Conservation (phyloP, 441 rosid genomes). For the Metrosideros polymorpha region DNA sequence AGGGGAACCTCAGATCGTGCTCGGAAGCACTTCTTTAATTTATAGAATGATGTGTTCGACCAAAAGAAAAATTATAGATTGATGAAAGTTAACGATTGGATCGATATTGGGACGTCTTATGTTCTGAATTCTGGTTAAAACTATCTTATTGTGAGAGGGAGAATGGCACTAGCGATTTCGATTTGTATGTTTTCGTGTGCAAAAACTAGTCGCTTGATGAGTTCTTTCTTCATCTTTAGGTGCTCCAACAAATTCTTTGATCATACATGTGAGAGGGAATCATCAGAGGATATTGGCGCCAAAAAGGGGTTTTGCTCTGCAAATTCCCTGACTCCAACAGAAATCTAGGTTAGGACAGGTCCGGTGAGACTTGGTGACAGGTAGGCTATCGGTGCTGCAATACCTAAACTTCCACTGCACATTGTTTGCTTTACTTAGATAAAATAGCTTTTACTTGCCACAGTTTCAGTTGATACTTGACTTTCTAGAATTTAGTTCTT, state of each 20-base stretch:
- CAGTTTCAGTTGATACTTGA: neutral
- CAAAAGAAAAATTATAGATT: too few species aligned
- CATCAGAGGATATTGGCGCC: neutral
- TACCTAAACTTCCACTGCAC: neutral
- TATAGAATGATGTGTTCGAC: too few species aligned
- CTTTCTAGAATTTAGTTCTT: neutral
- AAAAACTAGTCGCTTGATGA: neutral
- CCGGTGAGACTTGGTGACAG: neutral
- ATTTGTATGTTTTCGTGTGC: neutral
- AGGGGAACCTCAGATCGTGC: neutral
- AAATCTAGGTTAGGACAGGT: neutral
- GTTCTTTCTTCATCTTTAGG: constrained; percentile 4
- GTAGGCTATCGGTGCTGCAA: neutral
- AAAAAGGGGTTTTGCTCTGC: constrained; percentile 27
- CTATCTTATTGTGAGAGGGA: neutral
- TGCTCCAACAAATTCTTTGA: constrained; percentile 17
- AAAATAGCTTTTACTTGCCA: neutral
- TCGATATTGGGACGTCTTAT: neutral
- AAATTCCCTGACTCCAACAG: constrained; percentile 1
- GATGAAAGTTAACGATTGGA: neutral
- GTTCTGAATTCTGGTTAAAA: neutral
- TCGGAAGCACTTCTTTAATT: neutral
- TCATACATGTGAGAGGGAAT: constrained; percentile 11
- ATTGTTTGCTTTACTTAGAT: neutral
- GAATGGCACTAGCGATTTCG: neutral